Percentiles rank a stretch among this genome's conserved stretches.
phyloP scores from a whole-genome alignment of 257 asterid genomes.

The Striga asiatica region DNA sequence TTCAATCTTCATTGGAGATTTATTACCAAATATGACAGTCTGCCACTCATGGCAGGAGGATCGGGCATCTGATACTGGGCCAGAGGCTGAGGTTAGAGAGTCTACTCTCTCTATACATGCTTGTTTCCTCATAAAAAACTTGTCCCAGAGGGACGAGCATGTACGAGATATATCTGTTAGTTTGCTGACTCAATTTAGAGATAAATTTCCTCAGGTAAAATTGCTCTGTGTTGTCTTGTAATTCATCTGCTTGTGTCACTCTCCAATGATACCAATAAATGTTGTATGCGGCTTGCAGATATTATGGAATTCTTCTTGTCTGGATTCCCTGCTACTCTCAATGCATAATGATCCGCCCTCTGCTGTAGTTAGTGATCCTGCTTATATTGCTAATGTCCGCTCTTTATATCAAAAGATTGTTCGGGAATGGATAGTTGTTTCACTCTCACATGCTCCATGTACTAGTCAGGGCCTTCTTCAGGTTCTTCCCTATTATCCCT shows the following conservation, averaged over 20 bases:
- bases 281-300: constrained; percentile 43
- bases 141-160: constrained; percentile 93
- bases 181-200: constrained; percentile 85
- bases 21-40: constrained; percentile 16
- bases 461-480: constrained; percentile 99
- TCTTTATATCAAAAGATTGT: constrained; percentile 85
- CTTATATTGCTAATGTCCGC: constrained; percentile 78
- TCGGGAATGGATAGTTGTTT: constrained; percentile 86
- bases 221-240: constrained; percentile 5
- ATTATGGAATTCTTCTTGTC: constrained; percentile 81
- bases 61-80: constrained; percentile 72
- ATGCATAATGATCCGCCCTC: constrained; percentile 88
- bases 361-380: constrained; percentile 86
- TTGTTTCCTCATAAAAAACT: constrained; percentile 80
- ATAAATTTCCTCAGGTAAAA: constrained; percentile 84
- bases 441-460: constrained; percentile 98
- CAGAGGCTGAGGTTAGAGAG: constrained; percentile 68
- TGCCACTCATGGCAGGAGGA: constrained; percentile 63
- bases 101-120: constrained; percentile 82
- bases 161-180: constrained; percentile 70
- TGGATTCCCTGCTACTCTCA: constrained; percentile 83
- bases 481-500: constrained; percentile 33
- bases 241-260: constrained; percentile 19
- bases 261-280: constrained; percentile 16
- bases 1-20: constrained; percentile 11